These are phyloP conservation scores for Heimioporus sp. DNA, from an alignment of 768 basidiomycete species.

Conservation along the genomic window DNA sequence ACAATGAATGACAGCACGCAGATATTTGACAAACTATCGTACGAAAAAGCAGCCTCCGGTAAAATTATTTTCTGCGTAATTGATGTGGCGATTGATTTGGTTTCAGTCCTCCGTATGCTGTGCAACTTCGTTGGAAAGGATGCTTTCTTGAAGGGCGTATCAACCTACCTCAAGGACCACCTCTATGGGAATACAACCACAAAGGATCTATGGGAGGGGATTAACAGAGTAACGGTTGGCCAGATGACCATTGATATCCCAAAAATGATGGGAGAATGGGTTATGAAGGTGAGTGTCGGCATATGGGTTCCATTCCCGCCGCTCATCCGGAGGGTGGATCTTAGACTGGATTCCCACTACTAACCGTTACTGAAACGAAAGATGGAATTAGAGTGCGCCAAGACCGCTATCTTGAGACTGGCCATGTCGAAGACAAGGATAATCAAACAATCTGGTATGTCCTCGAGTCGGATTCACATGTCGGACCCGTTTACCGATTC, in stretches of 20 bases:
- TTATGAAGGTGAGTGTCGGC: constrained; percentile 54
- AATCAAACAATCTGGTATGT: constrained; percentile 84
- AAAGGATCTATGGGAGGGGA: constrained; percentile 85
- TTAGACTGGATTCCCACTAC: constrained; percentile 81
- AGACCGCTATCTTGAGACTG: constrained; percentile 89
- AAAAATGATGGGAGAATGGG: constrained; percentile 89
- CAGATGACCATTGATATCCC: constrained; percentile 55
- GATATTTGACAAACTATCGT: constrained; percentile 89
- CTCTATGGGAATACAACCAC: constrained; percentile 85
- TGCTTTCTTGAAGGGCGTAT: constrained; percentile 82
- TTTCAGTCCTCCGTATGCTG: constrained; percentile 90
- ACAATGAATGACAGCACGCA: constrained; percentile 28
- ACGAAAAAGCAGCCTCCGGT: constrained; percentile 83
- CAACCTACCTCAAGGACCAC: constrained; percentile 87
- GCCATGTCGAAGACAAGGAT: constrained; percentile 72
- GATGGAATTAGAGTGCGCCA: constrained; percentile 79
- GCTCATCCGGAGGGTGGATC: background rate
- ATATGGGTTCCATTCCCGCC: too few species aligned
- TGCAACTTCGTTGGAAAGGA: constrained; percentile 87
- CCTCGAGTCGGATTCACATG: background rate
- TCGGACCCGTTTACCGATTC: too few species aligned
- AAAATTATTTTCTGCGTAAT: constrained; percentile 8
- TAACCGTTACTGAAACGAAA: constrained; percentile 77
- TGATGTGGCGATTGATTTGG: background rate
- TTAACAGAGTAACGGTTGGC: constrained; percentile 57